Conservation (phyloP, 225 moss, liverwort and hornwort genomes). For the Sphagnum tenellum region DNA sequence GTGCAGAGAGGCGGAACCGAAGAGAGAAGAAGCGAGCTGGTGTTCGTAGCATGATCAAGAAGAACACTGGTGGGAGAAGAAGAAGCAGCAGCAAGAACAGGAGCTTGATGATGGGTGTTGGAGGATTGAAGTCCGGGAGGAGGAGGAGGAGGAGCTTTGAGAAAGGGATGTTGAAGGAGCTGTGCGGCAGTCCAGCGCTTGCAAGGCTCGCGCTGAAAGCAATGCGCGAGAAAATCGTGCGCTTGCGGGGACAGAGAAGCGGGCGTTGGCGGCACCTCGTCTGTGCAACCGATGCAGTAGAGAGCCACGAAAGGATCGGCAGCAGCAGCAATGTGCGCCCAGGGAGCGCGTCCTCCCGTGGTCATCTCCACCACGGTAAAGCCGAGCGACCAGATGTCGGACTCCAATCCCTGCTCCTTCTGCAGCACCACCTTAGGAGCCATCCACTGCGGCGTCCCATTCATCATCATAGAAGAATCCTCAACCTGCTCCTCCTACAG, state of each 20-base stretch:
- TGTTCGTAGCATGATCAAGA: too few relatives aligned
- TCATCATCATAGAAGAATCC: too few relatives aligned
- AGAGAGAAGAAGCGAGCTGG: too few relatives aligned
- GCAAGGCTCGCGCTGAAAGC: constrained; percentile 18
- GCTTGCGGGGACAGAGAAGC: constrained; percentile 14
- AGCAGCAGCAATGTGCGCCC: too few relatives aligned
- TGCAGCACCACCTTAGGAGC: constrained; percentile 29
- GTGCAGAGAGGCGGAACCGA: too few relatives aligned
- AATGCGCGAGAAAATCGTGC: constrained; percentile 18
- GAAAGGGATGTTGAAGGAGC: constrained; percentile 21
- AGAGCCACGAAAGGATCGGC: too few relatives aligned
- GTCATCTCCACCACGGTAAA: background rate
- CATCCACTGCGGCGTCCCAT: constrained; percentile 20
- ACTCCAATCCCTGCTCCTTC: constrained; percentile 24
- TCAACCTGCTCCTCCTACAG: too few relatives aligned
- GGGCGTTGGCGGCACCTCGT: constrained; percentile 13
- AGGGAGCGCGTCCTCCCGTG: too few relatives aligned
- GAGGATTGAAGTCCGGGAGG: too few relatives aligned
- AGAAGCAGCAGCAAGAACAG: too few relatives aligned
- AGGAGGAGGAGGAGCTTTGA: background rate
- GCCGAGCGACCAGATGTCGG: constrained; percentile 16
- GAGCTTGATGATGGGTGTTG: too few relatives aligned
- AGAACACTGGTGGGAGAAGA: too few relatives aligned
- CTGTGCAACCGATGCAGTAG: constrained; percentile 15
- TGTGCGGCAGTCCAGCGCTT: constrained; percentile 14